Evolutionary conservation across 208 protist species (phyloP).

Genomic region (Trypanosoma avium): DNA sequence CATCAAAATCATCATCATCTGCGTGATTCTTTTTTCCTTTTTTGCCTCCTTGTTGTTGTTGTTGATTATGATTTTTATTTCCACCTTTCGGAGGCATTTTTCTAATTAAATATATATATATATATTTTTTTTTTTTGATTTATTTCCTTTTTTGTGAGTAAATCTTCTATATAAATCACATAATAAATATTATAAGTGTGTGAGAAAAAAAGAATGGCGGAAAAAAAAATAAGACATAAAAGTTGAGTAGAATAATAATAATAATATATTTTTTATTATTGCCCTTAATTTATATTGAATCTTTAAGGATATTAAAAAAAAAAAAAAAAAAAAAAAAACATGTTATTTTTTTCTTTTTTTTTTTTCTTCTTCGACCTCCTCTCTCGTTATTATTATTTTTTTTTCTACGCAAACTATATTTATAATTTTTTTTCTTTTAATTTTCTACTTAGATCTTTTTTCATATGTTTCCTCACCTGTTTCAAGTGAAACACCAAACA

Average conservation of each 20-base stretch:
- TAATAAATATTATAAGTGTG: neutral
- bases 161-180: too few relatives aligned
- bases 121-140: neutral
- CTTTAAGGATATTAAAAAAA: neutral
- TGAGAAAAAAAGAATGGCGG: slow-evolving; percentile 5
- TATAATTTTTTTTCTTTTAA: neutral
- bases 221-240: too few relatives aligned
- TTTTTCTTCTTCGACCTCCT: neutral
- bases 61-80: slow-evolving; percentile 24
- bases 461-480: slow-evolving; percentile 58
- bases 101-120: too few relatives aligned
- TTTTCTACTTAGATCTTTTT: slow-evolving; percentile 26
- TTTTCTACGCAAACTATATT: too few relatives aligned
- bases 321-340: slow-evolving; percentile 22
- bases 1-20: slow-evolving; percentile 75
- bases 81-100: slow-evolving; percentile 51
- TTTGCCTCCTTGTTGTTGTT: slow-evolving; percentile 33
- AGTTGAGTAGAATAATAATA: too few relatives aligned
- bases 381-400: neutral
- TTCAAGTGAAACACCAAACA: slow-evolving; percentile 57
- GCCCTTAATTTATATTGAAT: too few relatives aligned
- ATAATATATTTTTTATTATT: too few relatives aligned
- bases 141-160: too few relatives aligned
- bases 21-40: slow-evolving; percentile 39
- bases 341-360: neutral